Evolutionary conservation across 768 basidiomycete genomes (phyloP).

Genomic region (Lactarius pseudohatsudake): DNA sequence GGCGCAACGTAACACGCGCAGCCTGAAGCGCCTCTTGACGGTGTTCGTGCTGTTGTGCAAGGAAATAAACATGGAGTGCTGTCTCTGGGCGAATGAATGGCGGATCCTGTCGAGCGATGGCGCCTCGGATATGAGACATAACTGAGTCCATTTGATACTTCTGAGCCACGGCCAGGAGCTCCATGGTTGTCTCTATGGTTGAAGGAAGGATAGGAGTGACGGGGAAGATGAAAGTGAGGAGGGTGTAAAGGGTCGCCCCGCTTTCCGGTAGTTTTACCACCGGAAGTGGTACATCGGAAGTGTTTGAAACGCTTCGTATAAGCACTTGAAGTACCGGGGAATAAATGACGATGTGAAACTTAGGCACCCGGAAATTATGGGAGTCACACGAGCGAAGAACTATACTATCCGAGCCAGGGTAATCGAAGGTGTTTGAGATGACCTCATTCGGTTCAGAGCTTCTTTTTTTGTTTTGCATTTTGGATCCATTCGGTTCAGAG

Average conservation of each 20-base stretch:
- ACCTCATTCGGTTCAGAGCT: background rate
- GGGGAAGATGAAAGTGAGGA: background rate
- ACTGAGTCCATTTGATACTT: too few relatives aligned
- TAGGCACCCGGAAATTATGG: background rate
- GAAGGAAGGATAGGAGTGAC: too few relatives aligned
- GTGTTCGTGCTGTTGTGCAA: too few relatives aligned
- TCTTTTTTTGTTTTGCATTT: too few relatives aligned
- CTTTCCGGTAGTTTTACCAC: background rate
- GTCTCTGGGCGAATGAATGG: too few relatives aligned
- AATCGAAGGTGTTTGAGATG: background rate
- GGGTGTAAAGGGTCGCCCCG: background rate
- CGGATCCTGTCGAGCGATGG: too few relatives aligned
- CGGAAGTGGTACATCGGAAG: background rate
- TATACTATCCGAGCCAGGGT: background rate
- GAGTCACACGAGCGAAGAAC: background rate
- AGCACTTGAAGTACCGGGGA: constrained; percentile 40
- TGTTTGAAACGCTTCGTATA: background rate
- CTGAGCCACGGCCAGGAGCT: too few relatives aligned
- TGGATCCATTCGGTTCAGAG: too few relatives aligned
- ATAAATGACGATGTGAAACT: constrained; percentile 42
- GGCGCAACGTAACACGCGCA: background rate
- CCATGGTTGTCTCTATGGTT: too few relatives aligned
- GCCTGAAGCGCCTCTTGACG: background rate
- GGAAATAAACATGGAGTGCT: too few relatives aligned
- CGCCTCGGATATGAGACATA: too few relatives aligned